These are phyloP conservation scores for Syncephalastrum sp. DNA, from an alignment of 371 early-diverging fungal genomes.

Conservation along the genomic window DNA sequence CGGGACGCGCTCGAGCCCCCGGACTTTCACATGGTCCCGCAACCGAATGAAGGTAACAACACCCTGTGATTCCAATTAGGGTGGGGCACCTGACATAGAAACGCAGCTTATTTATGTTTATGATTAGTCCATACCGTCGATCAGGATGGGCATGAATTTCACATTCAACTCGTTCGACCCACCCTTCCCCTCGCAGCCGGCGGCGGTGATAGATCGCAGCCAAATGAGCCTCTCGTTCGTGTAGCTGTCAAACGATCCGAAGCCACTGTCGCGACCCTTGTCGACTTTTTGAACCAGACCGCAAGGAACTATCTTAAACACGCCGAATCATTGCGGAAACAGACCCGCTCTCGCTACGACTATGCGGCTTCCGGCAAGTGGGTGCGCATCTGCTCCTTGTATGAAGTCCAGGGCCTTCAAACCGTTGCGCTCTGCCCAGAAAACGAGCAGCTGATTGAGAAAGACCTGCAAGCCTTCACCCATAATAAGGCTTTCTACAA, in stretches of 20 bases:
- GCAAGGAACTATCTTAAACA: slow-evolving; percentile 36
- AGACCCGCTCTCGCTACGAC: slow-evolving; percentile 27
- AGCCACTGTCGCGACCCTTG: slow-evolving; percentile 20
- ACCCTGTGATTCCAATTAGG: background rate
- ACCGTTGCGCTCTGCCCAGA: slow-evolving; percentile 52
- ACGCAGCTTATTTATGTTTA: too few relatives aligned
- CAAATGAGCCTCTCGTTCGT: too few relatives aligned
- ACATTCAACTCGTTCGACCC: slow-evolving; percentile 7
- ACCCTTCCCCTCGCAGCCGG: background rate
- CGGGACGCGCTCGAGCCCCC: slow-evolving; percentile 28
- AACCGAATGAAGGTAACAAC: slow-evolving; percentile 28
- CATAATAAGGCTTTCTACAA: slow-evolving; percentile 53
- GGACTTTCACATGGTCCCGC: slow-evolving; percentile 30
- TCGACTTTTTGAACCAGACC: slow-evolving; percentile 15
- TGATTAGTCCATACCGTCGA: slow-evolving; percentile 7
- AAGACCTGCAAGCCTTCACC: slow-evolving; percentile 49
- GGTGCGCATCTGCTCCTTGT: slow-evolving; percentile 26
- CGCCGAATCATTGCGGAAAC: slow-evolving; percentile 25
- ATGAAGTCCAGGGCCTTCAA: slow-evolving; percentile 30
- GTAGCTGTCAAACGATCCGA: background rate
- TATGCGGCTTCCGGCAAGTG: slow-evolving; percentile 33
- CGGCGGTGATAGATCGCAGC: too few relatives aligned
- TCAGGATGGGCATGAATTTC: slow-evolving; percentile 10
- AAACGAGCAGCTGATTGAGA: slow-evolving; percentile 39
- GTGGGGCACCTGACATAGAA: too few relatives aligned